Evolutionary conservation across 495 filamentous ascomycete species (phyloP).

Genomic region (Staphylotrichum longicolle): DNA sequence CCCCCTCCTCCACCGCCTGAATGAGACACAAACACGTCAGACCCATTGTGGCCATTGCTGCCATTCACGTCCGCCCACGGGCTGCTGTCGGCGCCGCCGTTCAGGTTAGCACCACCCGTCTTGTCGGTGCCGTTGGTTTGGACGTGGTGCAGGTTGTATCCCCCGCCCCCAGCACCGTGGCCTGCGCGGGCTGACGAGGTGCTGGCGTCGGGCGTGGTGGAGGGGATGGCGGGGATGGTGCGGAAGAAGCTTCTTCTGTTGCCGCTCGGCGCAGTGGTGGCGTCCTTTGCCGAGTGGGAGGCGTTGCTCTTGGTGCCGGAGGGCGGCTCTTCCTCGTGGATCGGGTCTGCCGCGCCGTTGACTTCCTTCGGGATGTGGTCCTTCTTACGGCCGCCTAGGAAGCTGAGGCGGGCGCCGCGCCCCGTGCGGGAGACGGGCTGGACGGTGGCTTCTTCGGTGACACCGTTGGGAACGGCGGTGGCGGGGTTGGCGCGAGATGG

Average conservation of each 20-base stretch:
- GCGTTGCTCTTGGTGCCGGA: constrained; percentile 3
- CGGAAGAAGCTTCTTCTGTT: constrained; percentile 38
- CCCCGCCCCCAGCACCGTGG: no score
- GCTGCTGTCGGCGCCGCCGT: no score
- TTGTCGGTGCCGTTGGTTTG: no score
- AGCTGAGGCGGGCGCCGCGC: constrained; percentile 49
- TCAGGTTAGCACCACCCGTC: no score
- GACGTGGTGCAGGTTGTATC: neutral
- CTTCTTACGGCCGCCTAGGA: constrained; percentile 48
- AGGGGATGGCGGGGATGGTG: constrained; percentile 7
- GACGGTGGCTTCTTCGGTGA: constrained; percentile 39
- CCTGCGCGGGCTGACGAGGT: no score
- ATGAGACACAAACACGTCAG: neutral
- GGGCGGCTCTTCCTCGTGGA: neutral
- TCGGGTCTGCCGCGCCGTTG: constrained; percentile 15
- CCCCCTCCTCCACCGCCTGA: neutral
- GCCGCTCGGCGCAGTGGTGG: constrained; percentile 4
- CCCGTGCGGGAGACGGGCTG: constrained; percentile 41
- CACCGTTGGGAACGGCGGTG: constrained; percentile 33
- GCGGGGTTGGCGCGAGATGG: constrained; percentile 18
- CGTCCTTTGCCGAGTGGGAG: constrained; percentile 27
- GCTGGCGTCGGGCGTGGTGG: neutral
- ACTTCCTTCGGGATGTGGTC: constrained; percentile 23
- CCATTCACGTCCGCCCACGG: neutral
- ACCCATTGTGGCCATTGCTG: no score